A percentile compares a stretch with the other conserved stretches of the same genome.
Evolutionary conservation across 164 flowering plant species (phyloP).

Genomic region (Hamamelis virginiana): DNA sequence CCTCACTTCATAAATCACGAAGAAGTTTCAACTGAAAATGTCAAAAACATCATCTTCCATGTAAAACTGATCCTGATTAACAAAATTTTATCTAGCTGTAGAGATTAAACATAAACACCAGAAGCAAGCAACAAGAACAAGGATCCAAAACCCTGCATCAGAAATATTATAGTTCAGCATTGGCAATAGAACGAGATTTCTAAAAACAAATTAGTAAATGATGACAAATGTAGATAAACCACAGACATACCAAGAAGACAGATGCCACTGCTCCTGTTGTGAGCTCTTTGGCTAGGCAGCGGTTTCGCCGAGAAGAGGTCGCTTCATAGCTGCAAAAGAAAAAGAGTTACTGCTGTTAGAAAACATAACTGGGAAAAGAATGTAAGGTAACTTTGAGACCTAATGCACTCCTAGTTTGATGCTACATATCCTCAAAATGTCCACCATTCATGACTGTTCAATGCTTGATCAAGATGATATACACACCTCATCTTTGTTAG

Average conservation of each 20-base stretch:
- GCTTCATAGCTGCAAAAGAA: constrained; percentile 76
- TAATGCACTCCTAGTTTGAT: too few relatives aligned
- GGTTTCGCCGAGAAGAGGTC: constrained; percentile 68
- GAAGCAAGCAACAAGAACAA: constrained; percentile 61
- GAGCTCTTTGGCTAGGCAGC: constrained; percentile 73
- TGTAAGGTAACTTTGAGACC: too few relatives aligned
- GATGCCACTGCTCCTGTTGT: constrained; percentile 80
- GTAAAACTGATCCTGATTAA: background rate
- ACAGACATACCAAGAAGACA: constrained; percentile 66
- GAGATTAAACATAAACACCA: constrained; percentile 62
- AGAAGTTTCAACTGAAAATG: background rate
- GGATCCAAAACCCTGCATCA: constrained; percentile 69
- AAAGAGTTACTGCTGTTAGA: background rate
- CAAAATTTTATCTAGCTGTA: background rate
- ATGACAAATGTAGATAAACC: too few relatives aligned
- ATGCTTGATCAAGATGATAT: too few relatives aligned
- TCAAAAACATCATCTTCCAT: background rate
- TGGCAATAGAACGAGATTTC: background rate
- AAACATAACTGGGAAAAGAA: too few relatives aligned
- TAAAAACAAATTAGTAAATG: background rate
- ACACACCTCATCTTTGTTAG: too few relatives aligned
- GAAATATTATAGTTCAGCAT: background rate
- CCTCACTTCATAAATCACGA: background rate
- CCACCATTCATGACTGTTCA: too few relatives aligned
- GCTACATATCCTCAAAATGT: too few relatives aligned